These are phyloP conservation scores for Buddleja alternifolia DNA, from an alignment of 257 asterid genomes.

Conservation along the genomic window DNA sequence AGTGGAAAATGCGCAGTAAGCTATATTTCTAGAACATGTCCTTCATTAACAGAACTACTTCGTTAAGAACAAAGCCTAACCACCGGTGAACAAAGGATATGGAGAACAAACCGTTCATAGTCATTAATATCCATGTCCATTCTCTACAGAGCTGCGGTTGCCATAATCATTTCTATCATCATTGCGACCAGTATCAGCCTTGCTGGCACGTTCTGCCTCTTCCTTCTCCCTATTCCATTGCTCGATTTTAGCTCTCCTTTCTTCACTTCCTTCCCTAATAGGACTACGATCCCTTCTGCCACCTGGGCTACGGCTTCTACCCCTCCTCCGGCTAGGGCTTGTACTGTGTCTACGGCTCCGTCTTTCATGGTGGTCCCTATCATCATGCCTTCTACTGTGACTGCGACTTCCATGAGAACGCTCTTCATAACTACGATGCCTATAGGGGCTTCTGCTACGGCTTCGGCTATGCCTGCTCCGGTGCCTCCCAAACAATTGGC, in stretches of 20 bases:
- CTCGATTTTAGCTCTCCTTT: constrained; percentile 93
- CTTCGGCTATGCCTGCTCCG: constrained; percentile 59
- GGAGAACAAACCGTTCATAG: constrained; percentile 61
- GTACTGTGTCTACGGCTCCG: constrained; percentile 68
- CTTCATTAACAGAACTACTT: constrained; percentile 7
- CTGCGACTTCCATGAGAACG: constrained; percentile 66
- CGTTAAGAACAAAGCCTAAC: constrained; percentile 1
- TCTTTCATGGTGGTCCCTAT: constrained; percentile 72
- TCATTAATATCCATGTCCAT: constrained; percentile 52
- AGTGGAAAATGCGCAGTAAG: constrained; percentile 94
- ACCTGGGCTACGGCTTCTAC: constrained; percentile 78
- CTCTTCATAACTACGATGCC: constrained; percentile 90
- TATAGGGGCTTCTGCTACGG: constrained; percentile 84
- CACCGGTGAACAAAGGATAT: constrained; percentile 11
- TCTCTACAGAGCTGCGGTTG: constrained; percentile 34
- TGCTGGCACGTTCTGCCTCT: constrained; percentile 54
- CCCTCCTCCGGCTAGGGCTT: constrained; percentile 66
- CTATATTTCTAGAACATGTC: constrained; percentile 39
- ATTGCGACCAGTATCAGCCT: constrained; percentile 31
- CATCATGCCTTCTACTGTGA: constrained; percentile 81
- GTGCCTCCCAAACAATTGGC: constrained; percentile 76
- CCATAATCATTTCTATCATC: constrained; percentile 37
- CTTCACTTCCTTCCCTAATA: constrained; percentile 93
- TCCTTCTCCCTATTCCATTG: constrained; percentile 97
- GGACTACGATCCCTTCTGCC: constrained; percentile 76